A percentile compares a stretch with the other conserved stretches of the same genome.
Evolutionary conservation across 169 alveolate genomes (phyloP).

Genomic region (Plasmodium chabaudi): DNA sequence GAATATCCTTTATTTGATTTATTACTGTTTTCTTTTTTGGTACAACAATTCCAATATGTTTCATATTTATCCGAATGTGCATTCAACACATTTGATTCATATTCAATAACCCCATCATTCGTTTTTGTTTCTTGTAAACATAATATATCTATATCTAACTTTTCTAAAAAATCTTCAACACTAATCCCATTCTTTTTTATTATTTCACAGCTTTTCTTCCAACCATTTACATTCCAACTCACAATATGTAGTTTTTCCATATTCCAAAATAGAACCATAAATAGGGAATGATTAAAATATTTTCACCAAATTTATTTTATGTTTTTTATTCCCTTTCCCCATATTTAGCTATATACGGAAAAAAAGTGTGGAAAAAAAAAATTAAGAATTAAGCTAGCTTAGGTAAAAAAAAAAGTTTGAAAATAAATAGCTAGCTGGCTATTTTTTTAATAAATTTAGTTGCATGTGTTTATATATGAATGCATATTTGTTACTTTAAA

Average conservation of each 20-base stretch:
- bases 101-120: conserved; percentile 42
- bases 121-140: conserved; percentile 78
- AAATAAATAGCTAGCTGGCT: too few relatives aligned
- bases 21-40: conserved; percentile 17
- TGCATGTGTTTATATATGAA: too few relatives aligned
- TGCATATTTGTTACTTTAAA: too few relatives aligned
- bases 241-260: conserved; percentile 51
- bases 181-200: conserved; percentile 47
- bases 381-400: too few relatives aligned
- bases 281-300: conserved; percentile 1
- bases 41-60: conserved; percentile 66
- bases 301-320: not conserved
- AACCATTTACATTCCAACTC: conserved; percentile 81
- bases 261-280: not conserved
- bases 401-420: too few relatives aligned
- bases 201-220: conserved; percentile 76
- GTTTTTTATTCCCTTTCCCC: too few relatives aligned
- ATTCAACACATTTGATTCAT: conserved; percentile 40
- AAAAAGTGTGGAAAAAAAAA: too few relatives aligned
- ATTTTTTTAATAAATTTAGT: too few relatives aligned
- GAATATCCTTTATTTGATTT: conserved; percentile 55
- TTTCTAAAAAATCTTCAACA: conserved; percentile 32
- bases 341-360: too few relatives aligned
- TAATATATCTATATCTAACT: conserved; percentile 65
- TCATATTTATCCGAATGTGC: conserved; percentile 67